Evolutionary conservation across 1,139 yeast species (phyloP), one percentile per base, ranked within the genome.

Genomic region (Schwanniomyces etchellsii): DNA sequence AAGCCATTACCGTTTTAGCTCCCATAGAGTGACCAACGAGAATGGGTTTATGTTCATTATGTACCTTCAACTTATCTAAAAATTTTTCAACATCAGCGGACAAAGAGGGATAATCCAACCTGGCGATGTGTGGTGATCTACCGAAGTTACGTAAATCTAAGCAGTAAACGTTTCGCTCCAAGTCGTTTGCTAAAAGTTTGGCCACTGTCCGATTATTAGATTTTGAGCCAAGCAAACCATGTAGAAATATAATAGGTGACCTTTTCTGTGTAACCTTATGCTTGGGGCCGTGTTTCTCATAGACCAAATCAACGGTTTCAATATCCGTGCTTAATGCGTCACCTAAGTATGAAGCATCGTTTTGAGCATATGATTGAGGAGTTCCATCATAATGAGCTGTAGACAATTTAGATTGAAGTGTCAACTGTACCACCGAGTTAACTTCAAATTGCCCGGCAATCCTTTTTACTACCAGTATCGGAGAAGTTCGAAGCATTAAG

Each of bases 21-120:
- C 98, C 98, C 96, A 91, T 88, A 0, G 96, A 88, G 55, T 89
- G 97, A 1, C 98, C 98, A 16, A 91, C 66, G 14, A 91, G 42
- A 13, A 85, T 74, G 0, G 93, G 84, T 24, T 69, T 60, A n/a
- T n/a, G 44, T 38, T 17, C 45, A 60, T 9, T 78, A 39, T 0
- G 56, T 44, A 13, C 74, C 65, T 4, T 69, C 21, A 18, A 18
- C 7, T 10, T n/a, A 12, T 20, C 70, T 11, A 88, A 69, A 50
- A 89, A 91, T 20, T 57, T 47, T 47, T 80, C 88, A 15, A 91
- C 88, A 53, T 91, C 98, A 0, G 85, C 81, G 1, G 96, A 81
- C 60, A 91, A 64, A 2, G 91, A 63, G 0, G 84, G 81, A 52
- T 88, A 88, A 53, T 83, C 91, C 47, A 85, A 84, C 20, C 81